Evolutionary conservation across 1,284 basidiomycete genomes (phyloP), one percentile per base, ranked within the genome.

Genomic region (Malassezia restricta): DNA sequence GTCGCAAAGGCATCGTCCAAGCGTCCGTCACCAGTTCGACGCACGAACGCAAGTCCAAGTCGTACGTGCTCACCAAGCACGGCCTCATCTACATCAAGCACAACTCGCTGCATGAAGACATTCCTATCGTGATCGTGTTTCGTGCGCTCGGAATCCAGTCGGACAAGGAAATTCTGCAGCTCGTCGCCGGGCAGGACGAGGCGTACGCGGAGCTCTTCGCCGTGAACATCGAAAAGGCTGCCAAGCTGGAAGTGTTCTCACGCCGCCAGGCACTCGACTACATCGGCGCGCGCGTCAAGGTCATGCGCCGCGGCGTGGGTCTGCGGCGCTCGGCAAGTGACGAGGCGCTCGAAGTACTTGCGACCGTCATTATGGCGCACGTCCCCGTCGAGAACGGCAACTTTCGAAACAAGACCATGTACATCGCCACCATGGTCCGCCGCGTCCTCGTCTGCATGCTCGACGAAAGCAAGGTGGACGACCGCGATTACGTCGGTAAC

Each of bases 401-500:
- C 75, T 90, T 98, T 74, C 79, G 87, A 44, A 82, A 90, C 9
- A 99, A 99, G 74, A 89, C 90, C 28, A 87, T 98, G 66, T 98
- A 98, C 75, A 85, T 98, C 32, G 91, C 89, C 1, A 94, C 89
- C 0, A 99, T 99, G 94, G 90, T 90, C 0, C 80, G 94, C 27
- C 79, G 94, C 46, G 94, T 99, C 3, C 78, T 99, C 49, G 88
- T 91, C 84, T 89, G 89, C 28, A 88, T 96, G 83, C 82, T 89
- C 50, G 89, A 99, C 73, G 86, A 88, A 73, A 91, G 85, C 68
- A 89, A 91, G 82, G 89, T 96, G 8, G 94, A 99, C 68, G 94
- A 99, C 74, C 81, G 95, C 40, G 94, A 99, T 75, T 98, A 99
- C 74, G 94, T 99, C 59, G 94, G 94, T 40, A 99, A 99, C 76